phyloP scores from a whole-genome alignment of 768 basidiomycete genomes.

The Tricholoma terreum region DNA sequence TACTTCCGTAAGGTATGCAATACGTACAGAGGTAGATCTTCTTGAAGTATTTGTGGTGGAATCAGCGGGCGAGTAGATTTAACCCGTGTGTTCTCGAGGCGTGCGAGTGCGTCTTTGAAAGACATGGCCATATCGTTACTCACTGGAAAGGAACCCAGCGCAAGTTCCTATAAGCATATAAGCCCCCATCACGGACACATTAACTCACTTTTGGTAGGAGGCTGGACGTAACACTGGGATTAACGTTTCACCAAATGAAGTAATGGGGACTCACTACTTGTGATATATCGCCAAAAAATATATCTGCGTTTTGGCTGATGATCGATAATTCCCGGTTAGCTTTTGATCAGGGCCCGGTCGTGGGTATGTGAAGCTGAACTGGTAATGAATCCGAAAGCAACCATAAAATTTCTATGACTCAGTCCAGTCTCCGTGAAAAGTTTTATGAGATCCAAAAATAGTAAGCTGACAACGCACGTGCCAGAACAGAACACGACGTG shows the following conservation, averaged over 20 bases:
- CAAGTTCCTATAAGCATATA: neutral
- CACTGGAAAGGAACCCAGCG: constrained; percentile 30
- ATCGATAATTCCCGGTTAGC: no score
- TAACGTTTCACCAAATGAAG: no score
- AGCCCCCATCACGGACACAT: neutral
- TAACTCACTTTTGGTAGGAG: constrained; percentile 4
- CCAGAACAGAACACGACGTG: neutral
- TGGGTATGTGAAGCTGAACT: no score
- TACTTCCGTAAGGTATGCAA: neutral
- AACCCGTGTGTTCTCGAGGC: constrained; percentile 86
- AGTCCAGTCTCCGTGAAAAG: no score
- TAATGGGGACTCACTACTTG: no score
- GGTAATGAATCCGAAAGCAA: no score
- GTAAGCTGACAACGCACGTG: neutral
- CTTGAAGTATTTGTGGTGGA: constrained; percentile 91
- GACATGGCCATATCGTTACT: constrained; percentile 61
- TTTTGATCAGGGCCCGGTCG: no score
- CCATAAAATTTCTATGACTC: no score
- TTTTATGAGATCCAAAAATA: neutral
- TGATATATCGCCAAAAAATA: no score
- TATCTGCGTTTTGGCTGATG: no score
- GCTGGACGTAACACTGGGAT: no score
- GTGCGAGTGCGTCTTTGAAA: constrained; percentile 74
- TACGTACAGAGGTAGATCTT: constrained; percentile 84
- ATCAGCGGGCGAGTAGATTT: constrained; percentile 86